Evolutionary conservation across 495 filamentous ascomycete species (phyloP).

Genomic region (Barbatosphaeria neglecta): DNA sequence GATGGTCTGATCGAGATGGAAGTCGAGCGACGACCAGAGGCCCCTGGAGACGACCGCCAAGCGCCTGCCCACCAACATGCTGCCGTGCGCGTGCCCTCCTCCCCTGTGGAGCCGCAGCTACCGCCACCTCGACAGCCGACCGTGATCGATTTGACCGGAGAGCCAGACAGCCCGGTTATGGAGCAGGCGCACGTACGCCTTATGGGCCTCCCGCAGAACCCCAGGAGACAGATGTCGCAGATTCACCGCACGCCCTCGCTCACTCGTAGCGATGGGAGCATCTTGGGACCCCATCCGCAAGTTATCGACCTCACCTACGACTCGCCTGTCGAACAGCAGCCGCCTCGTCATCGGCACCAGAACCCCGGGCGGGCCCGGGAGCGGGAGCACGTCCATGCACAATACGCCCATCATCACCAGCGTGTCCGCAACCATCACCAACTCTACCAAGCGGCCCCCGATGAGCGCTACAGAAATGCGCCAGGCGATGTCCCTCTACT

Average conservation of each 20-base stretch:
- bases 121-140: background rate
- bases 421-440: background rate
- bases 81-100: background rate
- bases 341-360: background rate
- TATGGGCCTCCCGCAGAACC: conserved; percentile 2
- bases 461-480: background rate
- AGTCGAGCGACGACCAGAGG: background rate
- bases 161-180: conserved; percentile 15
- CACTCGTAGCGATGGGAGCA: conserved; percentile 27
- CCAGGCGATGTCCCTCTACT: background rate
- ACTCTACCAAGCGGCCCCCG: too few relatives aligned
- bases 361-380: background rate
- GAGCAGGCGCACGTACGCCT: background rate
- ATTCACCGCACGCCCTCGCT: conserved; percentile 24
- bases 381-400: too few relatives aligned
- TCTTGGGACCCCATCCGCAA: conserved; percentile 12
- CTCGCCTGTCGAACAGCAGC: conserved; percentile 1
- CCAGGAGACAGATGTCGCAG: conserved; percentile 19
- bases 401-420: too few relatives aligned
- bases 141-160: conserved; percentile 31
- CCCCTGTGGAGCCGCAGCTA: background rate
- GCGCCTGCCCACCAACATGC: background rate
- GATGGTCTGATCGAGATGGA: background rate
- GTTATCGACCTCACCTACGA: conserved; percentile 19
- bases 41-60: background rate